Evolutionary conservation across 2,329 filamentous ascomycete genomes (phyloP).

Genomic region (Fusarium graminum): DNA sequence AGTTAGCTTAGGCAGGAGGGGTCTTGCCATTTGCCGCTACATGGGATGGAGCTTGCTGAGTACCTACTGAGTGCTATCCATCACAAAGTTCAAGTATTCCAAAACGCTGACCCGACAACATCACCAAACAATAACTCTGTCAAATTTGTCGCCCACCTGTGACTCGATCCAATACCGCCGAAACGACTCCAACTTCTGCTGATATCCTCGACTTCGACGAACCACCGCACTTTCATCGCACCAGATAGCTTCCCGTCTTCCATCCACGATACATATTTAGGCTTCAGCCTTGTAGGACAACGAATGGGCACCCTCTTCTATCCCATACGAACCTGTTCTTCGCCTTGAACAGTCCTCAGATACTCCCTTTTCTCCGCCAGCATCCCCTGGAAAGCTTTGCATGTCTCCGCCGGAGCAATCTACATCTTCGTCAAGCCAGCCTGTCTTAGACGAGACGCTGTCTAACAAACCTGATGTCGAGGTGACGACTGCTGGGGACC

Average conservation of each 20-base stretch:
- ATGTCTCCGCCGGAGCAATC: constrained; percentile 56
- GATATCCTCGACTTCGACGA: constrained; percentile 4
- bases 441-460: constrained; percentile 49
- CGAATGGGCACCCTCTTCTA: constrained; percentile 43
- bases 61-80: constrained; percentile 11
- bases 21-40: constrained; percentile 29
- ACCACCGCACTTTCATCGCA: constrained; percentile 6
- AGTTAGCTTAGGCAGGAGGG: constrained; percentile 39
- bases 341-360: constrained; percentile 18
- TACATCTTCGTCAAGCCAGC: constrained; percentile 47
- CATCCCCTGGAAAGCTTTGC: constrained; percentile 45
- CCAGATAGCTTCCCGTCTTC: constrained; percentile 23
- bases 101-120: constrained; percentile 39
- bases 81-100: constrained; percentile 15
- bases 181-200: constrained; percentile 3
- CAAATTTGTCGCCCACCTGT: constrained; percentile 2
- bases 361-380: background rate
- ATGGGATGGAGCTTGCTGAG: background rate
- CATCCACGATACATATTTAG: constrained; percentile 34
- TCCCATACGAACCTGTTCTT: constrained; percentile 31
- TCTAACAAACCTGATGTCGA: constrained; percentile 48
- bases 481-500: constrained; percentile 43
- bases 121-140: constrained; percentile 18
- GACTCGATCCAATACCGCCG: background rate
- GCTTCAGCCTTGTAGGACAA: constrained; percentile 39